Base-by-base conservation (phyloP, 2,329 filamentous ascomycete species). In the Colletotrichum sp. region DNA sequence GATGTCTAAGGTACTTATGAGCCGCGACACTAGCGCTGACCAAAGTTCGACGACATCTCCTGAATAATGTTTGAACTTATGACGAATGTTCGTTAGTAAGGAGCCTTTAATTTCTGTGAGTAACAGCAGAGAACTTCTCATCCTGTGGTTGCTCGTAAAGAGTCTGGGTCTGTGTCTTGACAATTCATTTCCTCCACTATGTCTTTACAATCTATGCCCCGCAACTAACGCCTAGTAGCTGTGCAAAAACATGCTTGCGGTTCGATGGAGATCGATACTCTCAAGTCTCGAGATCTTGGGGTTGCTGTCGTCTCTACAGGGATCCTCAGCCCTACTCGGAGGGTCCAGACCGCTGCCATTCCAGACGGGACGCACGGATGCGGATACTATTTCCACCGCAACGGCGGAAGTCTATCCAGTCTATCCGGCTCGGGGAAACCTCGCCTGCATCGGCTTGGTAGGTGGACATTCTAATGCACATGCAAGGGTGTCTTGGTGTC, bases 401-500 rank as follows among this genome's bases (percentile, higher is more conserved):
- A 44, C 34, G 62, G 62, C 15, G 62, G 34, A 64, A 64, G 62
- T 36, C 34, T 64, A 26, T 8, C 60, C 21, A 59, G 55, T 26
- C 55, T n/a, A 30, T 21, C 44, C 44, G 10, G 44, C n/a, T 52
- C 44, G 44, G 44, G 26, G 57, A 62, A 30, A 62, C 57, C 30
- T 63, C 30, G n/a, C 62, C 62, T 64, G 18, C 62, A 24, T 39
- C 62, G 60, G n/a, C 32, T 28, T 34, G 62, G 32, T 12, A 32
- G n/a, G 62, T 28, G 39, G 44, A 36, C 24, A 21, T 44, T 52
- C 5, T 9, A n/a, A 67, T 55, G 28, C 64, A 36, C 13, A 28
- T 68, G 65, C 65, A 68, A 57, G 65, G 65, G 65, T 68, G 24
- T n/a, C 24, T 68, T 26, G 18, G 28, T 21, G 28, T 32, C n/a